Evolutionary conservation across 1,284 basidiomycete genomes (phyloP).

Genomic region (Cryptococcus sp.): DNA sequence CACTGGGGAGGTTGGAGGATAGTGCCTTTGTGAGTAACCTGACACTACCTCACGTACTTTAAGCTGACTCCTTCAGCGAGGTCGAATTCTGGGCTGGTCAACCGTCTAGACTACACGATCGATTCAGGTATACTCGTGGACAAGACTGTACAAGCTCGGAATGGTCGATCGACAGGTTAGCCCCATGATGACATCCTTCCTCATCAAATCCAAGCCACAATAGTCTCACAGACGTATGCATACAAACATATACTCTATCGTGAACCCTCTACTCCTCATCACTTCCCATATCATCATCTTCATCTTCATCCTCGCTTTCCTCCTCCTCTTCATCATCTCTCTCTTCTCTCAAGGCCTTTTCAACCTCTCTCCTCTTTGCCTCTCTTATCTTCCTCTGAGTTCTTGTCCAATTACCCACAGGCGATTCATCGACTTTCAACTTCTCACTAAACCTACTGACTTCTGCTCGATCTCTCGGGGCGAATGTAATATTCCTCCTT

Average conservation of each 20-base stretch:
- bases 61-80: conserved; percentile 50
- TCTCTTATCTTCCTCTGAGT: conserved; percentile 75
- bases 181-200: conserved; percentile 53
- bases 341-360: conserved; percentile 48
- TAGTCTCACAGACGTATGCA: conserved; percentile 1
- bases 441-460: conserved; percentile 68
- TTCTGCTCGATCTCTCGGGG: conserved; percentile 60
- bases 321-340: conserved; percentile 9
- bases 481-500: conserved; percentile 65
- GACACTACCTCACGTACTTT: background rate
- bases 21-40: conserved; percentile 67
- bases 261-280: conserved; percentile 2
- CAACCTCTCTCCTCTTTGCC: conserved; percentile 61
- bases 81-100: conserved; percentile 93
- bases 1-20: conserved; percentile 98
- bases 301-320: conserved; percentile 17
- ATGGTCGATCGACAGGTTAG: conserved; percentile 71
- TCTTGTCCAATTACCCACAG: conserved; percentile 72
- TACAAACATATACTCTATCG: conserved; percentile 3
- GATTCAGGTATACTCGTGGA: conserved; percentile 70
- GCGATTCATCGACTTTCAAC: conserved; percentile 63
- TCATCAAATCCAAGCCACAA: background rate
- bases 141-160: conserved; percentile 53
- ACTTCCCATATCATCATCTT: conserved; percentile 3
- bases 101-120: conserved; percentile 82